Conservation (phyloP, 2,329 filamentous ascomycete species). For the Trichoderma lentiforme region DNA sequence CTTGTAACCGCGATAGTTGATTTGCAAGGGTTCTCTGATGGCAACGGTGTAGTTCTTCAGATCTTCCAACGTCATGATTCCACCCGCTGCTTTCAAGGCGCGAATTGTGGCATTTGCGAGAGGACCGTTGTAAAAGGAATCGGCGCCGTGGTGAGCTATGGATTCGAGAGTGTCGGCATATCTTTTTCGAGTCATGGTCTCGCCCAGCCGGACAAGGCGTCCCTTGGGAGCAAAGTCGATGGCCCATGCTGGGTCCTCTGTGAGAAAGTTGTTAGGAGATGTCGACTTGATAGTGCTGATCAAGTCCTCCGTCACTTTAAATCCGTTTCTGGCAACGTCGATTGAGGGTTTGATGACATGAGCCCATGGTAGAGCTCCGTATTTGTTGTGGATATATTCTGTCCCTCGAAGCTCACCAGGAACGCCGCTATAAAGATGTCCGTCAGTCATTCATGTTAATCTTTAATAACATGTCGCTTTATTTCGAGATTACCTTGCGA, state of each 20-base stretch:
- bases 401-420: conserved; percentile 71
- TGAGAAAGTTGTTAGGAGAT: conserved; percentile 57
- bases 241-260: conserved; percentile 71
- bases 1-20: conserved; percentile 67
- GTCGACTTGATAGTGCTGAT: conserved; percentile 62
- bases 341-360: conserved; percentile 68
- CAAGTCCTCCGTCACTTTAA: conserved; percentile 68
- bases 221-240: conserved; percentile 81
- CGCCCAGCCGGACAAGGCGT: conserved; percentile 60
- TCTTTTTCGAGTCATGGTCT: conserved; percentile 70
- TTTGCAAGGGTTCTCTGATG: conserved; percentile 57
- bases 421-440: conserved; percentile 46
- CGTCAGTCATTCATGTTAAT: conserved; percentile 27
- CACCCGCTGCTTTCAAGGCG: conserved; percentile 60
- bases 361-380: conserved; percentile 63
- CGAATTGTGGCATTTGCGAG: conserved; percentile 68
- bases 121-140: conserved; percentile 67
- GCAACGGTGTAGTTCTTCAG: conserved; percentile 68
- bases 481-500: conserved; percentile 60
- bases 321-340: conserved; percentile 68
- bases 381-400: conserved; percentile 67
- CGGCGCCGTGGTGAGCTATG: conserved; percentile 62
- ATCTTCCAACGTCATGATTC: conserved; percentile 74
- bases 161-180: conserved; percentile 71
- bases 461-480: background rate